phyloP scores from a whole-genome alignment of 176 grass and related monocot species.

The Poa pratensis region DNA sequence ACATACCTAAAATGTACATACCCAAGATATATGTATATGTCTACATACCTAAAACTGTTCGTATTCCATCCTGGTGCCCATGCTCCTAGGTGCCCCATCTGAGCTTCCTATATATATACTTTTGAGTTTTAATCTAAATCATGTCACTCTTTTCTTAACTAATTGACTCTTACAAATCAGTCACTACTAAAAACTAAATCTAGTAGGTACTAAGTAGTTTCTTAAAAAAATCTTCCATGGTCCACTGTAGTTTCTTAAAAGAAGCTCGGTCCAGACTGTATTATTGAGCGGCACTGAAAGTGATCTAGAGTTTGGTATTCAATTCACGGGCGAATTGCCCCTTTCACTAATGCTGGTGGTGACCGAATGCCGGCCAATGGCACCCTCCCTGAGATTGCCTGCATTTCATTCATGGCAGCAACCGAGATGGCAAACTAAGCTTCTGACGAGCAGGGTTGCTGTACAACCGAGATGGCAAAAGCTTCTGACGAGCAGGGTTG shows the following conservation, averaged over 20 bases:
- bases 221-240: background rate
- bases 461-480: background rate
- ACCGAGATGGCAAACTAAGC: background rate
- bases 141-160: no score
- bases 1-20: no score
- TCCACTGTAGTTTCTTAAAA: background rate
- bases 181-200: background rate
- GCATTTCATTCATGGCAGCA: background rate
- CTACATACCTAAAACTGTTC: no score
- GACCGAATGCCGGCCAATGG: slow-evolving; percentile 1
- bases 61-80: no score
- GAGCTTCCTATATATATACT: no score
- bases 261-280: background rate
- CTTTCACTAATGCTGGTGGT: background rate
- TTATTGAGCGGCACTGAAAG: background rate
- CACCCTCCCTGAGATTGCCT: background rate
- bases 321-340: background rate
- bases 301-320: background rate
- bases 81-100: no score
- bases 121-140: no score
- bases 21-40: no score
- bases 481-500: no score
- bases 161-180: no score
- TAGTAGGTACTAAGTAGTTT: background rate
- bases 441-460: background rate